These are phyloP conservation scores for Chrysoporthe cubensis DNA, from an alignment of 2,329 filamentous ascomycete species.

Conservation along the genomic window DNA sequence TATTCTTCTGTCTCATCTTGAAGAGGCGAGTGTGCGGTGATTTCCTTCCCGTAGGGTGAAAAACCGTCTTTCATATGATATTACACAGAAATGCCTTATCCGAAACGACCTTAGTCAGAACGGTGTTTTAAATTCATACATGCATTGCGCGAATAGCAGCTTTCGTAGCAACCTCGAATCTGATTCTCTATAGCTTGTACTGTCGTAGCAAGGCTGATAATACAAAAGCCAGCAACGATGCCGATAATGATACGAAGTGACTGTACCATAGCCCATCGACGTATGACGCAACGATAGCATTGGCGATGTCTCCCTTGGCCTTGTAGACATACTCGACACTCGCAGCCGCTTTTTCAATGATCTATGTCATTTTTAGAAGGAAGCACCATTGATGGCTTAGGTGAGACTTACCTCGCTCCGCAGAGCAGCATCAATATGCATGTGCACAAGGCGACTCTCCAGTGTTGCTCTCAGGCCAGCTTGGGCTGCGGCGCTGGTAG, in stretches of 20 bases:
- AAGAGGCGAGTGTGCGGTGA: background rate
- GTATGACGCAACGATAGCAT: conserved; percentile 40
- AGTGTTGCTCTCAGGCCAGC: conserved; percentile 33
- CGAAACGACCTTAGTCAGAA: background rate
- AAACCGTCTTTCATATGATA: background rate
- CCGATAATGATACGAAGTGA: conserved; percentile 39
- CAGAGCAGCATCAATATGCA: conserved; percentile 32
- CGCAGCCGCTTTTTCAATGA: conserved; percentile 39
- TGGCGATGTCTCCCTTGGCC: conserved; percentile 32
- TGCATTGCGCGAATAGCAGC: background rate
- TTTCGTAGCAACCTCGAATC: background rate
- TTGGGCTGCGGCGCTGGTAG: conserved; percentile 43
- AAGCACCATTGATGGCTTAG: background rate
- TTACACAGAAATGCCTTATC: background rate
- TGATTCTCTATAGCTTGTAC: conserved; percentile 29
- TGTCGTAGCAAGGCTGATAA: conserved; percentile 36
- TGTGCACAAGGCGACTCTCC: conserved; percentile 28
- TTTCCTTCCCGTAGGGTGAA: background rate
- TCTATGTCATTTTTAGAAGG: conserved; percentile 30
- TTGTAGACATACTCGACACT: conserved; percentile 40
- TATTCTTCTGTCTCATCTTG: background rate
- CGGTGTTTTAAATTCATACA: background rate
- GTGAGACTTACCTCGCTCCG: conserved; percentile 31
- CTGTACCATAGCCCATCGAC: conserved; percentile 41
- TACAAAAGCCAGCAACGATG: conserved; percentile 34